Conservation (phyloP, 805 yeast genomes). For the Metschnikowia corniflorae region DNA sequence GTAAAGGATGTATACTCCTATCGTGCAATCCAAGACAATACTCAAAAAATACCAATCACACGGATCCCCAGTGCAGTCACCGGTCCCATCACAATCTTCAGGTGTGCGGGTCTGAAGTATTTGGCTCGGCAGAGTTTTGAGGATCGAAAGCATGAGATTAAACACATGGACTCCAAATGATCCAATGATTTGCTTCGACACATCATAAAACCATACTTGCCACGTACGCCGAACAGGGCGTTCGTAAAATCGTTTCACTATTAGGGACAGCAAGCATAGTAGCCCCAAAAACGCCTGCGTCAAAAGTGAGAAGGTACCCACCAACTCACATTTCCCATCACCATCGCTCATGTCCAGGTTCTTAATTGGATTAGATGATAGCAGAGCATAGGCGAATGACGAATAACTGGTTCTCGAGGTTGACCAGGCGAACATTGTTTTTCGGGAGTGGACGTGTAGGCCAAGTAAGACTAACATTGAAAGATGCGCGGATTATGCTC, state of each 20-base stretch:
- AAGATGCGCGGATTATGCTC: too few species aligned
- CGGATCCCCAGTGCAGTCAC: constrained; percentile 46
- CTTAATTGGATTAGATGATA: too few species aligned
- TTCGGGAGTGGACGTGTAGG: too few species aligned
- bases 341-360: too few species aligned
- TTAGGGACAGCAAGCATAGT: constrained; percentile 67
- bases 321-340: constrained; percentile 39
- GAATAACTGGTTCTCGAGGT: too few species aligned
- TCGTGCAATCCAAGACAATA: constrained; percentile 84
- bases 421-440: too few species aligned
- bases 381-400: too few species aligned
- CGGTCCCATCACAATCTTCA: constrained; percentile 16
- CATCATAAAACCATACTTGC: constrained; percentile 87
- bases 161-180: constrained; percentile 79
- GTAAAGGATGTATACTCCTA: constrained; percentile 81
- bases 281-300: constrained; percentile 77
- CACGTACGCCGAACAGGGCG: constrained; percentile 78
- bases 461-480: too few species aligned
- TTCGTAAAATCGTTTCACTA: constrained; percentile 74
- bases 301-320: constrained; percentile 83
- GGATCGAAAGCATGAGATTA: constrained; percentile 67
- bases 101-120: constrained; percentile 21
- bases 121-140: constrained; percentile 36
- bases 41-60: constrained; percentile 95
- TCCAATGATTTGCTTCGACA: constrained; percentile 84